A percentile compares a stretch with the other conserved stretches of the same genome.
phyloP scores from a whole-genome alignment of 2,329 filamentous ascomycete species.

The Talaromyces marneffei region DNA sequence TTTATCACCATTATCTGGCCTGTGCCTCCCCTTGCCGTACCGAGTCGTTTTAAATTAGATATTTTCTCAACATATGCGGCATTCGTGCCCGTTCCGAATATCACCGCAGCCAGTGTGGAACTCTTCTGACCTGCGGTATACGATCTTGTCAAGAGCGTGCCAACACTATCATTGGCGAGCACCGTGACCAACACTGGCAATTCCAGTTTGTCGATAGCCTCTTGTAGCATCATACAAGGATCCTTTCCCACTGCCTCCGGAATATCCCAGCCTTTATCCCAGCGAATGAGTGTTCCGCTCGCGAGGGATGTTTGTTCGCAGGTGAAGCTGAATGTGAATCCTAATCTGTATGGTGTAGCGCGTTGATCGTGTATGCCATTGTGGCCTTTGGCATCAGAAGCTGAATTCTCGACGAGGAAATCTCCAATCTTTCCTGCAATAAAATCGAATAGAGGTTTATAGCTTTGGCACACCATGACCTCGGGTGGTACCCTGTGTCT shows the following conservation, averaged over 20 bases:
- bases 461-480: conserved; percentile 18
- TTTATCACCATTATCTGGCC: conserved; percentile 19
- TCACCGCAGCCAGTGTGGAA: conserved; percentile 18
- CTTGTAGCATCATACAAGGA: conserved; percentile 20
- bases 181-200: conserved; percentile 19
- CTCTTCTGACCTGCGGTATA: conserved; percentile 8
- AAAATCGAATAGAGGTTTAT: conserved; percentile 19
- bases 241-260: conserved; percentile 19
- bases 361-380: background rate
- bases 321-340: conserved; percentile 22
- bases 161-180: conserved; percentile 21
- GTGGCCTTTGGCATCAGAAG: background rate
- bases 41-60: conserved; percentile 12
- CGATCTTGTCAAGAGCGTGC: conserved; percentile 19
- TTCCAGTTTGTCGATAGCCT: conserved; percentile 17
- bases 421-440: conserved; percentile 15
- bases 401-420: conserved; percentile 12
- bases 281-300: conserved; percentile 17
- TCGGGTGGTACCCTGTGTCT: conserved; percentile 16
- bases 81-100: conserved; percentile 22
- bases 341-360: conserved; percentile 13
- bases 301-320: conserved; percentile 19
- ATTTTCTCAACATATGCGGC: conserved; percentile 19
- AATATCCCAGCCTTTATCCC: conserved; percentile 23
- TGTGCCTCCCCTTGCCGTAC: background rate